phyloP scores from a whole-genome alignment of 306 rosid species.

The Gleditsia sinensis region DNA sequence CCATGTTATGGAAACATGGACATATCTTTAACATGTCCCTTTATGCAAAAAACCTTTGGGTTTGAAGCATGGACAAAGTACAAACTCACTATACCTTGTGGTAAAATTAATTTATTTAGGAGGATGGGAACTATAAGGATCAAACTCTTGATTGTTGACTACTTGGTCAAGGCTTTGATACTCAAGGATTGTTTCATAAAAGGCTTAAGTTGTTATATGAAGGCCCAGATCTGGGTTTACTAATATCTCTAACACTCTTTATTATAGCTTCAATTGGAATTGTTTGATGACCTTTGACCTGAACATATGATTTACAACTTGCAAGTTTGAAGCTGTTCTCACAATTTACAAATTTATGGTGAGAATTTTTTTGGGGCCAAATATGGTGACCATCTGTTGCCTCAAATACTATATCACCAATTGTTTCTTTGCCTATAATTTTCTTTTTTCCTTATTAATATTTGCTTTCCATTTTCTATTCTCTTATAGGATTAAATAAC shows the following conservation, averaged over 20 bases:
- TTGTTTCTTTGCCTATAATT: neutral
- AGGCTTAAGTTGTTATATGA: too few species aligned
- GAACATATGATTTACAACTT: neutral
- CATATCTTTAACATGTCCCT: too few species aligned
- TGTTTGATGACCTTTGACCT: constrained; percentile 27
- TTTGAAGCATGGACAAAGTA: neutral
- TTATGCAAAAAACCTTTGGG: too few species aligned
- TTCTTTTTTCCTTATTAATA: neutral
- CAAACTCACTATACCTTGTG: neutral
- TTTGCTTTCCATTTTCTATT: constrained; percentile 11
- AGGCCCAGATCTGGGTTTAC: too few species aligned
- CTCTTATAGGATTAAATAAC: neutral
- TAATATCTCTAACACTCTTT: neutral
- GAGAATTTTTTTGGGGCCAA: too few species aligned
- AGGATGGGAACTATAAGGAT: neutral
- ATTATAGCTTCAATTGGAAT: neutral
- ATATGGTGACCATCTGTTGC: neutral
- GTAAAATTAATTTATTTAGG: neutral
- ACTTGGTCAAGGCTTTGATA: too few species aligned
- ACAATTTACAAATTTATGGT: neutral
- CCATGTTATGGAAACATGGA: neutral
- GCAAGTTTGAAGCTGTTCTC: neutral
- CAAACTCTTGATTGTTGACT: too few species aligned
- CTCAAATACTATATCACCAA: neutral
- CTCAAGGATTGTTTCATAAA: too few species aligned